Base-by-base conservation (phyloP, 2,329 filamentous ascomycete species). In the Aspergillus pseudonomiae region DNA sequence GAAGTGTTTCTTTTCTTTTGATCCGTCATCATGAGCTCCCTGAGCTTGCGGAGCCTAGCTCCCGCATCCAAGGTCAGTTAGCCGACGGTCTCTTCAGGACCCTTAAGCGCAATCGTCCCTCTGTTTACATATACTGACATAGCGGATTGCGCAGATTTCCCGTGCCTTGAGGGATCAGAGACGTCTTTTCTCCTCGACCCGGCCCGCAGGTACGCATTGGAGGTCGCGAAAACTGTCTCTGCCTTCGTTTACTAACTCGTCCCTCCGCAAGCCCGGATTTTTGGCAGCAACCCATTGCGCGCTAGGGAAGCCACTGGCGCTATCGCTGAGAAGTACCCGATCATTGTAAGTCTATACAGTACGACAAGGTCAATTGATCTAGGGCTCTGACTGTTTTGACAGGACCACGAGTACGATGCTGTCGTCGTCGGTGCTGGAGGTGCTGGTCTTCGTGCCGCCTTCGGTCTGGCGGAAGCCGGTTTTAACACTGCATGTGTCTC, bases 351-450 rank as follows among this genome's bases (percentile, higher is more conserved):
- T 85, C 48, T 14, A n/a, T 45, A 55, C 14, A 26, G 4, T 4
- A 19, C 2, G 21, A 11, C 36, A 26, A 39, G 30, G 4, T 28
- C 6, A 41, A 6, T n/a, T 14, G 21, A 43, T 36, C 10, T 6
- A 50, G 57, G 53, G 54, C 57, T 71, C 69, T 71, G 65, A 73
- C 70, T 62, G 19, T 62, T 36, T 54, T 62, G 66, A 32, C 75
- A 93, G 89, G 95, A 98, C 80, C 95, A 99, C 83, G 93, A 98
- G 83, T 98, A 97, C 82, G 95, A 98, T 91, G 94, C 94, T 67
- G 86, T 99, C 73, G 95, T 99, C 65, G 93, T 85, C 60, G 83
- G 83, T 73, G 87, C 87, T 65, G 87, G 87, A 66, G 87, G 87
- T 72, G 86, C 87, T 65, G 87, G 87, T 73, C 79, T 89, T 46